Evolutionary conservation across 331 rosid genomes (phyloP).

Genomic region (Cydonia oblonga): DNA sequence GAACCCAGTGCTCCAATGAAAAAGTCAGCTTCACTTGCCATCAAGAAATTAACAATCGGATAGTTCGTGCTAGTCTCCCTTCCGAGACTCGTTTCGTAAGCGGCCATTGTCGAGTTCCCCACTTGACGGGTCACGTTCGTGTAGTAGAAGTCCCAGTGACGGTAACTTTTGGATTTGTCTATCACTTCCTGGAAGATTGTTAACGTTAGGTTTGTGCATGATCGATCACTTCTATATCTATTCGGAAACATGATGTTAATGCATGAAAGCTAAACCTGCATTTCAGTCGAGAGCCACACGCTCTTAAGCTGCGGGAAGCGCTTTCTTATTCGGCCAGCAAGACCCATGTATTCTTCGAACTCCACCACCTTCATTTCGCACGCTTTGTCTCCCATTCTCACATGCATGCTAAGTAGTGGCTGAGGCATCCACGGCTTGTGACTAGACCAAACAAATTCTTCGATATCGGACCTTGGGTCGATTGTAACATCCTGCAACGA

Average conservation of each 20-base stretch:
- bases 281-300: slow-evolving; percentile 88
- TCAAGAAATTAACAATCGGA: slow-evolving; percentile 85
- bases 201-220: neutral
- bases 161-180: slow-evolving; percentile 42
- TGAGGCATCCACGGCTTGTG: slow-evolving; percentile 84
- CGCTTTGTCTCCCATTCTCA: slow-evolving; percentile 96
- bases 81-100: slow-evolving; percentile 64
- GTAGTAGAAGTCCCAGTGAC: slow-evolving; percentile 61
- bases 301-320: slow-evolving; percentile 63
- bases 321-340: slow-evolving; percentile 50
- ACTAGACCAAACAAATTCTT: slow-evolving; percentile 77
- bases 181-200: slow-evolving; percentile 54
- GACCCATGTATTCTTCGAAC: slow-evolving; percentile 68
- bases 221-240: neutral
- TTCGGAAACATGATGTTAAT: neutral
- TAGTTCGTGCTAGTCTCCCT: slow-evolving; percentile 76
- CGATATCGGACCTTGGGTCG: slow-evolving; percentile 40
- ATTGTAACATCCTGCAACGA: slow-evolving; percentile 28
- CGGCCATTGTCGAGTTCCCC: slow-evolving; percentile 55
- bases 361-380: slow-evolving; percentile 79
- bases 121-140: slow-evolving; percentile 61
- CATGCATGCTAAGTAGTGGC: slow-evolving; percentile 84
- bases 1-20: slow-evolving; percentile 89
- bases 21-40: slow-evolving; percentile 84
- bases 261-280: slow-evolving; percentile 43